Base-by-base conservation (phyloP, 2,329 filamentous ascomycete genomes). In the Colletotrichum godetiae region DNA sequence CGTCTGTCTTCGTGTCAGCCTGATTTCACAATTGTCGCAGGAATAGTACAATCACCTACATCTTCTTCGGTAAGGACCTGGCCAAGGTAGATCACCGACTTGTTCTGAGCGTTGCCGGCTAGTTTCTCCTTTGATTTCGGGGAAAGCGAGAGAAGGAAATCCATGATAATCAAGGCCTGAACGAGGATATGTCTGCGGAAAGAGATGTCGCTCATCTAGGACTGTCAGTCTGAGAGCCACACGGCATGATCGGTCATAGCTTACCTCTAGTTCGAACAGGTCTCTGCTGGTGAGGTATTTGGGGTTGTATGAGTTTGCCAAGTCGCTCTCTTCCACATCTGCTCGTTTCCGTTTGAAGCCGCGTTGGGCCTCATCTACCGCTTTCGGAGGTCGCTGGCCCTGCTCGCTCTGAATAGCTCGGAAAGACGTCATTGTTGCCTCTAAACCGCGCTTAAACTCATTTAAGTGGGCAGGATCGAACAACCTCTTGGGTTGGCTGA, bases 201-300 rank as follows among this genome's bases (percentile, higher is more conserved):
- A 7, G 96, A 96, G 53, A 98, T 88, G 82, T 99, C 97, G 81
- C 95, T 95, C 75, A 98, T 92, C 93, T 95, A 76, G 52, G 52
- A 55, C 58, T 60, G 42, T 78, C 72, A 83, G 80, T 33, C 13
- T 7, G 12, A 33, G 24, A 12, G n/a, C n/a, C 4, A 37, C 33
- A 15, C 13, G 5, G 11, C 24, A 35, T 15, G 33, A 33, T 35
- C n/a, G 37, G 22, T 27, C 85, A 73, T 87, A 95, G 12, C 62
- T 19, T 57, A 65, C 93, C 89, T 99, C 97, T 58, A 99, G 90
- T 78, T 97, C 95, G 82, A 99, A 99, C 1, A 99, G 87, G 81
- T 99, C 97, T 76, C 93, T 90, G 81, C 95, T 98, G n/a, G 97
- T 99, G 22, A 99, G 89, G 81, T 99, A 99, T 80, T 98, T 99